Evolutionary conservation across 345 rosid genomes (phyloP), one percentile per base, ranked within the genome.

Genomic region (Psidium guajava): DNA sequence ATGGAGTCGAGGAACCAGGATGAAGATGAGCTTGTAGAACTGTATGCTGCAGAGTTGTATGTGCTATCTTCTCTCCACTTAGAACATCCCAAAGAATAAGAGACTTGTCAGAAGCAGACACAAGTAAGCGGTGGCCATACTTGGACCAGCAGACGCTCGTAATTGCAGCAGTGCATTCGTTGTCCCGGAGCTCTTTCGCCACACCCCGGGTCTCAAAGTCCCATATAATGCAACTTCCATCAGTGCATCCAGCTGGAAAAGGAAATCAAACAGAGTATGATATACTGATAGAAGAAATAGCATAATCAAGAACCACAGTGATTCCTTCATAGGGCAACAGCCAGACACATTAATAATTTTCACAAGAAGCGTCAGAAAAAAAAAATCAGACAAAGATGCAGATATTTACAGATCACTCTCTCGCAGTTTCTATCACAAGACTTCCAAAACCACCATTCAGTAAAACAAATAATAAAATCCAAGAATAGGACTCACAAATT

Each of bases 91-190:
- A 98, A 82, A 98, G 98, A 57, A 93, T 91, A 61, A 98, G 89
- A 16, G 99, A 96, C 90, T 98, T 98, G 82, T 98, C 98, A 55
- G 99, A 95, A 89, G 99, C 95, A 40, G 99, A 96, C 21, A 94
- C 99, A 59, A 98, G 99, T 83, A 98, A 88, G 1, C 93, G 94
- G 88, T 95, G 99, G 6, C 99, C 99, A 86, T 89, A 93, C 82
- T 93, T 98, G 27, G 99, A 98, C 99, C 99, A 98, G 81, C 95
- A 96, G 42, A 98, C 92, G 53, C 99, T 96, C 80, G 99, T 98
- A 59, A 98, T 92, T 2, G 99, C 95, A 86, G 98, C 96, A 84
- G 85, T 83, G 84, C 93, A 94, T 9, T 94, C 98, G 69, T 85
- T 91, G 90, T 96, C 98, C 44, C 92, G 94, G 82, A 98, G 94